Evolutionary conservation across 164 flowering plant genomes (phyloP), one percentile per base, ranked within the genome.

Genomic region (Dillenia turbinata): DNA sequence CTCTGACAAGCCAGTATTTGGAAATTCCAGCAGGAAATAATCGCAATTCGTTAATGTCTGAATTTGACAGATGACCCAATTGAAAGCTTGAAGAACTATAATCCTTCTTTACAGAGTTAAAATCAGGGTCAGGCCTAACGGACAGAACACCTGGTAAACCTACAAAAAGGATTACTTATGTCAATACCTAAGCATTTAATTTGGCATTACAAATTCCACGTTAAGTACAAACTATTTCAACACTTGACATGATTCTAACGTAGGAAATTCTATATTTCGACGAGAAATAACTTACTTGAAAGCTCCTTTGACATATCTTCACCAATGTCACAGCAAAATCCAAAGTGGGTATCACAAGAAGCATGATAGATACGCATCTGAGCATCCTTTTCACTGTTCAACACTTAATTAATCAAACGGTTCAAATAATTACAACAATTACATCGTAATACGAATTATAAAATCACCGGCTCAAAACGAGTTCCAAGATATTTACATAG

Each of bases 281-380:
- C 40, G 5, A 33, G 40, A 33, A 53, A 19, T 48, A 47, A 56
- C 75, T 57, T 63, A 88, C 92, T 5, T 15, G 91, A 78, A 53
- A 90, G 83, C 65, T 70, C 64, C 9, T 33, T 68, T 60, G 92
- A 77, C 19, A 76, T 65, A 58, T 78, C 72, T 61, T 82, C 85
- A 55, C 83, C 88, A 53, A 88, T 62, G 26, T 79, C 78, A 53
- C 90, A 88, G 59, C 92, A 88, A 67, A 90, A 90, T 8, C 95
- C 90, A 52, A 80, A 88, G 60, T 73, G 80, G 69, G 78, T 73
- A 51, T 76, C 72, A 68, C 77, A 77, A 46, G 86, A 90, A 54
- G 73, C 90, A 71, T 85, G 73, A 73, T 88, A 90, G 49, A 86
- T 84, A 76, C 97, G 78, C 90, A 76, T 78, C 66, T 85, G 90